Conservation (phyloP, 768 basidiomycete genomes). For the Leccinum incarnatum region DNA sequence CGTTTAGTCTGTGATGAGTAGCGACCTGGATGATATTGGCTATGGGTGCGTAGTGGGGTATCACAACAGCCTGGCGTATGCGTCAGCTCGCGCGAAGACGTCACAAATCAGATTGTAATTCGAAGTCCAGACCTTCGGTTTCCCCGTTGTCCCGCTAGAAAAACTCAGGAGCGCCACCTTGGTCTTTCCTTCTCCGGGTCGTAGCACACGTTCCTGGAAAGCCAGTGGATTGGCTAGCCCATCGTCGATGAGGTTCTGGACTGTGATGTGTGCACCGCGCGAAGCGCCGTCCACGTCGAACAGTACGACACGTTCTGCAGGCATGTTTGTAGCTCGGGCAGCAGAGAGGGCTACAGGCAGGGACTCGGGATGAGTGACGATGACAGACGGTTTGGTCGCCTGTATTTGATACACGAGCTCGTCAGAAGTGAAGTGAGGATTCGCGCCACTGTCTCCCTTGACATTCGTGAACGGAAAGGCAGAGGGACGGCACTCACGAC, state of each 20-base stretch:
- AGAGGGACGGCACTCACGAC: constrained; percentile 41
- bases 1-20: constrained; percentile 48
- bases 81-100: background rate
- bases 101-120: background rate
- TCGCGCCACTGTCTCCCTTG: constrained; percentile 48
- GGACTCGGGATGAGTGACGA: constrained; percentile 48
- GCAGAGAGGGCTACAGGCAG: constrained; percentile 45
- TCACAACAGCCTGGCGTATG: constrained; percentile 49
- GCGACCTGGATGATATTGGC: constrained; percentile 63
- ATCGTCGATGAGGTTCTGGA: constrained; percentile 47
- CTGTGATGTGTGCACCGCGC: constrained; percentile 27
- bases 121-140: constrained; percentile 53
- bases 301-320: constrained; percentile 45
- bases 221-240: constrained; percentile 39
- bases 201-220: constrained; percentile 51
- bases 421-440: constrained; percentile 55
- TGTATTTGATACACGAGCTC: constrained; percentile 60
- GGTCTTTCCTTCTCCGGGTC: constrained; percentile 59
- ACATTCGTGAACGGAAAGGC: background rate
- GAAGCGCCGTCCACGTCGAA: constrained; percentile 27
- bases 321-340: constrained; percentile 38
- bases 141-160: constrained; percentile 75
- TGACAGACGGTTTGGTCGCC: constrained; percentile 43
- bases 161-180: constrained; percentile 72
- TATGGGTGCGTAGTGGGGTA: constrained; percentile 57